A percentile compares a stretch with the other conserved stretches of the same genome.
Conservation (phyloP, 176 grass and related monocot genomes). For the Calamus simplicifolius region DNA sequence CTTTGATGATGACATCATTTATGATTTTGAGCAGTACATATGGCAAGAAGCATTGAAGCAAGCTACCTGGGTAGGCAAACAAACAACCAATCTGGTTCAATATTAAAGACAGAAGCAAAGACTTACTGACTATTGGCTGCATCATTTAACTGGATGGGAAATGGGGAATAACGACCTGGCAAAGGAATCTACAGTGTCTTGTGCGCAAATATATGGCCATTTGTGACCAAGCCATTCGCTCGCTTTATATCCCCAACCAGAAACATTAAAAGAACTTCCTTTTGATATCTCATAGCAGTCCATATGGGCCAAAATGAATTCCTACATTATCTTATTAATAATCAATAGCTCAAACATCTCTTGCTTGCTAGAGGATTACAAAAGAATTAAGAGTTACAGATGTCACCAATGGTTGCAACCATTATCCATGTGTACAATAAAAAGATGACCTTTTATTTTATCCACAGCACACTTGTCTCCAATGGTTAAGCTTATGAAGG, state of each 20-base stretch:
- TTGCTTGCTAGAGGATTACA: no score
- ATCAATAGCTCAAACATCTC: not conserved
- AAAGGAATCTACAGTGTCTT: no score
- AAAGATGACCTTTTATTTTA: no score
- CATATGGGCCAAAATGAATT: conserved; percentile 1
- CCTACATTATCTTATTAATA: not conserved
- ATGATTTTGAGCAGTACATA: no score
- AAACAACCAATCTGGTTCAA: no score
- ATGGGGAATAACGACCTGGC: conserved; percentile 39
- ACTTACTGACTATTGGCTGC: conserved; percentile 33
- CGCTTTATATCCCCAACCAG: conserved; percentile 89
- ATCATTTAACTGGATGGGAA: conserved; percentile 27
- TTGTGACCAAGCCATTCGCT: conserved; percentile 56
- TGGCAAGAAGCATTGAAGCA: not conserved
- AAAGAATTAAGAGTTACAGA: no score
- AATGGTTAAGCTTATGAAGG: no score
- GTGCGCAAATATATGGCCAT: conserved; percentile 84
- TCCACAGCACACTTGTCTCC: no score
- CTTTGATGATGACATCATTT: no score
- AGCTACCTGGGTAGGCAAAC: not conserved
- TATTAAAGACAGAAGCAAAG: not conserved
- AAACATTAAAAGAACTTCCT: no score
- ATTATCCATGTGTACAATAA: no score
- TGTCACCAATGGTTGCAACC: no score
- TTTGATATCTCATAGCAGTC: not conserved